Conservation (phyloP, 352 stramenopile genomes). For the Phytopythium montanum region DNA sequence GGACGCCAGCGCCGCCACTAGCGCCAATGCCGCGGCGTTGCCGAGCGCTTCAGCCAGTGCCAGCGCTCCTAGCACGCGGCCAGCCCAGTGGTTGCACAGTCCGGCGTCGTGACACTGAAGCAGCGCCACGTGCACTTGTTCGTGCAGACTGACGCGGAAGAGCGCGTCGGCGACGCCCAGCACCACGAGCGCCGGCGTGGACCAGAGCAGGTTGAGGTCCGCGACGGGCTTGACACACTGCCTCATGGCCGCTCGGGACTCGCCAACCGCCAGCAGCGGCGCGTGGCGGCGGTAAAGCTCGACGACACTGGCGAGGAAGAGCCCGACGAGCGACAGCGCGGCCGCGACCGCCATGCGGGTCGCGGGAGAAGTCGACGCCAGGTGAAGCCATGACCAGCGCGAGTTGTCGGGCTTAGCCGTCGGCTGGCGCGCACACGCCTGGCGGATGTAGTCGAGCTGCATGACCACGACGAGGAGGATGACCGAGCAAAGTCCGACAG, state of each 20-base stretch:
- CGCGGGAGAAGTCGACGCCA: slow-evolving; percentile 13
- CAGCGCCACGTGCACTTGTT: slow-evolving; percentile 42
- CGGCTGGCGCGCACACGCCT: neutral
- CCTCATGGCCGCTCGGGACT: neutral
- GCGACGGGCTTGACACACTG: slow-evolving; percentile 26
- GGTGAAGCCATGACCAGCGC: neutral
- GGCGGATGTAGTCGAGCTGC: neutral
- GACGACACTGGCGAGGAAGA: slow-evolving; percentile 74
- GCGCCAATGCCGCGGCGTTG: slow-evolving; percentile 40
- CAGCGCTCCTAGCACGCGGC: slow-evolving; percentile 40
- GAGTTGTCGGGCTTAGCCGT: neutral
- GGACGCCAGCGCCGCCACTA: slow-evolving; percentile 43
- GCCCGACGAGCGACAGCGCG: slow-evolving; percentile 48
- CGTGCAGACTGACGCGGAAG: slow-evolving; percentile 58
- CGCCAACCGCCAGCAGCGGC: neutral
- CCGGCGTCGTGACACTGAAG: slow-evolving; percentile 2
- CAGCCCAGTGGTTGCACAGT: slow-evolving; percentile 28
- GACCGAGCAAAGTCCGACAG: slow-evolving; percentile 5
- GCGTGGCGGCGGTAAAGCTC: slow-evolving; percentile 63
- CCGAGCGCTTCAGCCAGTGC: slow-evolving; percentile 53
- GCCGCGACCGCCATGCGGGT: slow-evolving; percentile 48
- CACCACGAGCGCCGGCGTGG: slow-evolving; percentile 46
- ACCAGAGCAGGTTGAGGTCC: slow-evolving; percentile 57
- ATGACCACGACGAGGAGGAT: neutral
- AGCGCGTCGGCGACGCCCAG: slow-evolving; percentile 52